A percentile compares a stretch with the other conserved stretches of the same genome.
Evolutionary conservation across 805 yeast genomes (phyloP).

Genomic region (Wickerhamiella kurtzmanii): DNA sequence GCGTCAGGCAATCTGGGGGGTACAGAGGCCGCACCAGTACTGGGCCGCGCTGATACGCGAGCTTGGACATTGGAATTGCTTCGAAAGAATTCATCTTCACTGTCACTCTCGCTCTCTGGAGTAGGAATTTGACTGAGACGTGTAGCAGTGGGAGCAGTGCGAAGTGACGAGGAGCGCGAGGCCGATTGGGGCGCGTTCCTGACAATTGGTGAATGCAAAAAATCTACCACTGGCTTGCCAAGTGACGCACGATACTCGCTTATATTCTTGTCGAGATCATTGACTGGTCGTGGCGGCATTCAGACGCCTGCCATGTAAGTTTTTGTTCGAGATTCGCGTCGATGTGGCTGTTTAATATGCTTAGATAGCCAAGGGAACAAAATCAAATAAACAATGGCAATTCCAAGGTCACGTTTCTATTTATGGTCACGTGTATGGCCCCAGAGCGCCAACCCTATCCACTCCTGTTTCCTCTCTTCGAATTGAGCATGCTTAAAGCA

Average conservation of each 20-base stretch:
- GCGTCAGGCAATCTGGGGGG: background rate
- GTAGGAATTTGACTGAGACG: background rate
- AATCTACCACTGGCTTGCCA: background rate
- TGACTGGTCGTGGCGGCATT: background rate
- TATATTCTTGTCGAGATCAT: background rate
- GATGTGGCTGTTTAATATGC: too few species aligned
- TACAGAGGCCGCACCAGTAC: background rate
- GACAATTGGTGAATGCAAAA: background rate
- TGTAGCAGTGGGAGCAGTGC: background rate
- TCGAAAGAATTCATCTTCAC: background rate
- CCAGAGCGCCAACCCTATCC: too few species aligned
- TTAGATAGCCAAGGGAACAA: background rate
- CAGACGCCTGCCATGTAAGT: background rate
- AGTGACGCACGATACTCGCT: background rate
- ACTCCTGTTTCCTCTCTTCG: too few species aligned
- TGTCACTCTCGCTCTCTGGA: background rate
- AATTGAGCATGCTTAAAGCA: too few species aligned
- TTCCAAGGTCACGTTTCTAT: too few species aligned
- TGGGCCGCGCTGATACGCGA: background rate
- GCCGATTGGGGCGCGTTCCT: background rate
- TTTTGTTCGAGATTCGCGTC: too few species aligned
- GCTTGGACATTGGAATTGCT: background rate
- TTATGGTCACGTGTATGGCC: too few species aligned
- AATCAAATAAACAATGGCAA: too few species aligned
- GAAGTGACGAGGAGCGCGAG: background rate